Conservation (phyloP, 2,329 filamentous ascomycete genomes). For the Balansia obtecta region DNA sequence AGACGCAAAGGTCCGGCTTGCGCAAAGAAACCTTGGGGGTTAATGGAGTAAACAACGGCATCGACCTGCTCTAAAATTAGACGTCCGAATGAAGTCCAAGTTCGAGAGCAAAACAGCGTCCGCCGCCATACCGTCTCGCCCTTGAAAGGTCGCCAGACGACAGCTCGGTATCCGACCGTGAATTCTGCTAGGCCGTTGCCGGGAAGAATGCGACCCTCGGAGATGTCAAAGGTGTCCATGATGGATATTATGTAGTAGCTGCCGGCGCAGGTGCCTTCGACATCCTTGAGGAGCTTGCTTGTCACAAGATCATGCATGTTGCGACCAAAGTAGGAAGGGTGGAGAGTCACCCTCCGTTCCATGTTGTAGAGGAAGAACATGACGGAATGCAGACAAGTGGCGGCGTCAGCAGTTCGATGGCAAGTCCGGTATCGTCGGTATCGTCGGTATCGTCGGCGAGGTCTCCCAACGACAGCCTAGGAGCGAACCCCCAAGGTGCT, state of each 20-base stretch:
- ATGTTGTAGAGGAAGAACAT: constrained; percentile 99
- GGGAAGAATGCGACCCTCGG: constrained; percentile 82
- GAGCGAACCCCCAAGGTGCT: neutral
- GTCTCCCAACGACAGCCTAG: no score
- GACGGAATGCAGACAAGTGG: constrained; percentile 14
- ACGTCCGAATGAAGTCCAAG: constrained; percentile 8
- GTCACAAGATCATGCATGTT: constrained; percentile 89
- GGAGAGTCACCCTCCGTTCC: constrained; percentile 85
- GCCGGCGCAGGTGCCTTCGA: constrained; percentile 89
- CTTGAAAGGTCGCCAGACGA: constrained; percentile 96
- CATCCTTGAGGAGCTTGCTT: constrained; percentile 78
- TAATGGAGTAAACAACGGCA: constrained; percentile 83
- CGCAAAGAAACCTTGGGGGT: constrained; percentile 83
- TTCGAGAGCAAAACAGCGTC: constrained; percentile 7
- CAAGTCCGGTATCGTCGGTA: no score
- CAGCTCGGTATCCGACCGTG: constrained; percentile 85
- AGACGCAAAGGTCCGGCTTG: constrained; percentile 66
- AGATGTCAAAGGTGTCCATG: constrained; percentile 92
- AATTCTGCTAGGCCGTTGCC: constrained; percentile 89
- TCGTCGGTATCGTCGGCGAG: neutral
- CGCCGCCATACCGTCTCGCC: constrained; percentile 72
- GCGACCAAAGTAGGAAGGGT: constrained; percentile 92
- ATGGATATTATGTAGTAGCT: constrained; percentile 97
- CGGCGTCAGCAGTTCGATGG: neutral
- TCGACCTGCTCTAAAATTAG: constrained; percentile 56